Percentiles rank a stretch among this genome's conserved stretches.
phyloP scores from a whole-genome alignment of 768 basidiomycete genomes.

The Fomitopsis serialis region DNA sequence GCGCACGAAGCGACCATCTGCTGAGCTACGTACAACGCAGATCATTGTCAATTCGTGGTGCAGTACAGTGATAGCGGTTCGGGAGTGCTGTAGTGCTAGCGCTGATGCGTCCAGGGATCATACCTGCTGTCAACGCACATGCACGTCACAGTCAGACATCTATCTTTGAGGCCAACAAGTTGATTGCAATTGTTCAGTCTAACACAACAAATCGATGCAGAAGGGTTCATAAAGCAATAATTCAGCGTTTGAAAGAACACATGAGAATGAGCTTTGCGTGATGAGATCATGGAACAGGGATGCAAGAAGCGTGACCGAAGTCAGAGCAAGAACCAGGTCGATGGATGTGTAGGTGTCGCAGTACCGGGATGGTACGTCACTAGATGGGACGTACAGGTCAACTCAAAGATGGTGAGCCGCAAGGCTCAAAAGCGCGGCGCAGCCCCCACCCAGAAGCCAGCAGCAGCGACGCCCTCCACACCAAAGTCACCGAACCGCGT shows the following conservation, averaged over 20 bases:
- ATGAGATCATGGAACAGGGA: no score
- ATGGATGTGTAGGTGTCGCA: neutral
- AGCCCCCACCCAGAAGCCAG: slow-evolving; percentile 55
- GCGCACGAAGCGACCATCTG: neutral
- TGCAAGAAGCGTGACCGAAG: no score
- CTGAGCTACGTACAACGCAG: no score
- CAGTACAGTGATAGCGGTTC: no score
- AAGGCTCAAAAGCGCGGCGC: slow-evolving; percentile 12
- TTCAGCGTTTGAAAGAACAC: neutral
- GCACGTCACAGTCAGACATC: no score
- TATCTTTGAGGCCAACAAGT: no score
- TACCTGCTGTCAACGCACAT: no score
- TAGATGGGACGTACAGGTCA: neutral
- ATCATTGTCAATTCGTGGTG: no score
- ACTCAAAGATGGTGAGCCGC: slow-evolving; percentile 3
- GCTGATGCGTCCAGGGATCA: no score
- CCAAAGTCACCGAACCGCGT: slow-evolving; percentile 86
- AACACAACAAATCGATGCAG: neutral
- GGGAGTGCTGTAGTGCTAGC: no score
- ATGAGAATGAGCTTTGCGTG: no score
- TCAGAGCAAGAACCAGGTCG: neutral
- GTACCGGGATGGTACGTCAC: neutral
- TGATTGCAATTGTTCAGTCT: no score
- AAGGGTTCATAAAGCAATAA: neutral
- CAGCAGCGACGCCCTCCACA: slow-evolving; percentile 63